Evolutionary conservation across 2,329 filamentous ascomycete genomes (phyloP), one percentile per base, ranked within the genome.

Genomic region (Fusarium ramigenum): DNA sequence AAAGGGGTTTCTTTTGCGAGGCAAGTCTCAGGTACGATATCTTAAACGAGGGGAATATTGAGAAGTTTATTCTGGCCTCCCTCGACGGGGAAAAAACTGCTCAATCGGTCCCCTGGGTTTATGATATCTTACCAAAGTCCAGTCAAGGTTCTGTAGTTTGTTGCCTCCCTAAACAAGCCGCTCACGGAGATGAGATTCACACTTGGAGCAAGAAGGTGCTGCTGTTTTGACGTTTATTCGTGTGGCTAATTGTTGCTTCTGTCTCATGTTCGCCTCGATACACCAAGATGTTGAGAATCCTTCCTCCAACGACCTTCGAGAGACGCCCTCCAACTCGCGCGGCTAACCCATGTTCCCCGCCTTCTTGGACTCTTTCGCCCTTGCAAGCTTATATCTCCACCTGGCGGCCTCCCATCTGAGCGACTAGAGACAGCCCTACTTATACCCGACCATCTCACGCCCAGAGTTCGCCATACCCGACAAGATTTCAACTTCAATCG

Each of bases 321-420:
- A 46, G 42, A 64, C 39, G 28, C 28, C 59, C 66, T 34, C 52
- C 59, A 57, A 70, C 59, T 69, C 52, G 47, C 11, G 30, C 36
- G 59, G 42, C 32, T 70, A 59, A 32, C 36, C 43, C 64, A 63
- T 63, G 37, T 49, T 46, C 63, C 71, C 46, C 47, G 53, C 68
- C 59, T 63, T 36, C 57, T 44, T 21, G 47, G 42, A 54, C 40
- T 57, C 34, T 25, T 23, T 11, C 23, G 56, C 34, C 60, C 39
- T 66, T 72, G 43, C 18, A 60, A 57, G 34, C 34, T 42, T 42
- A 49, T 19, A 44, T 64, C 59, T 73, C 71, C 43, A 60, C 71
- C 58, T 36, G 47, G 56, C 61, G 71, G 71, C 71, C 71, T 73
- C 71, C 54, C 54, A 60, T 57, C 47, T 42, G 47, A 52, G 32